These are phyloP conservation scores for Chlamydomonas sp. DNA, from an alignment of 139 green algal species.

Conservation along the genomic window DNA sequence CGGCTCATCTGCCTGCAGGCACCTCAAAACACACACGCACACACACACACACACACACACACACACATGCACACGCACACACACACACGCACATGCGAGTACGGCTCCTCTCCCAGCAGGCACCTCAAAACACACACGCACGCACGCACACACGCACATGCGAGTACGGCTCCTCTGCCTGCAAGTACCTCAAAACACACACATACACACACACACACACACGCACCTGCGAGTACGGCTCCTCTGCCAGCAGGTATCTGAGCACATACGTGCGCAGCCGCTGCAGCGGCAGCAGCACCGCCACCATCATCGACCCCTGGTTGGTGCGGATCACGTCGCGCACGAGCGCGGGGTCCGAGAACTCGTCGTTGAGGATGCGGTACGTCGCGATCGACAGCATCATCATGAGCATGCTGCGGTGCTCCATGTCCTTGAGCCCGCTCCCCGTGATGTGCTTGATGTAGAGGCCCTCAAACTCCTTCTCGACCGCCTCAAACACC, in stretches of 20 bases:
- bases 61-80: neutral
- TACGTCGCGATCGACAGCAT: conserved; percentile 34
- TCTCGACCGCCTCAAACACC: conserved; percentile 20
- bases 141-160: conserved; percentile 1
- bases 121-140: neutral
- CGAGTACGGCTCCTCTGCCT: conserved; percentile 29
- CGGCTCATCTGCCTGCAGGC: too few species aligned
- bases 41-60: neutral
- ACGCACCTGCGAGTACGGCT: conserved; percentile 26
- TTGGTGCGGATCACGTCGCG: conserved; percentile 37
- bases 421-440: neutral
- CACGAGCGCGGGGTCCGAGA: conserved; percentile 7
- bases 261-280: conserved; percentile 30
- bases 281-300: conserved; percentile 28
- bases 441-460: conserved; percentile 8
- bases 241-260: conserved; percentile 19
- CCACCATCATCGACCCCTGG: conserved; percentile 27
- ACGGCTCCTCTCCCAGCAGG: conserved; percentile 24
- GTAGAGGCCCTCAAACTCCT: conserved; percentile 26
- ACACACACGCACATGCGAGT: conserved; percentile 16
- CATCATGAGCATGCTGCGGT: conserved; percentile 28
- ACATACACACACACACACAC: neutral
- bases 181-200: neutral
- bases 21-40: too few species aligned
- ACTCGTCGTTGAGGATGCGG: conserved; percentile 28